These are phyloP conservation scores for Heterobasidion parviporum DNA, from an alignment of 1,284 basidiomycete genomes.

Conservation along the genomic window DNA sequence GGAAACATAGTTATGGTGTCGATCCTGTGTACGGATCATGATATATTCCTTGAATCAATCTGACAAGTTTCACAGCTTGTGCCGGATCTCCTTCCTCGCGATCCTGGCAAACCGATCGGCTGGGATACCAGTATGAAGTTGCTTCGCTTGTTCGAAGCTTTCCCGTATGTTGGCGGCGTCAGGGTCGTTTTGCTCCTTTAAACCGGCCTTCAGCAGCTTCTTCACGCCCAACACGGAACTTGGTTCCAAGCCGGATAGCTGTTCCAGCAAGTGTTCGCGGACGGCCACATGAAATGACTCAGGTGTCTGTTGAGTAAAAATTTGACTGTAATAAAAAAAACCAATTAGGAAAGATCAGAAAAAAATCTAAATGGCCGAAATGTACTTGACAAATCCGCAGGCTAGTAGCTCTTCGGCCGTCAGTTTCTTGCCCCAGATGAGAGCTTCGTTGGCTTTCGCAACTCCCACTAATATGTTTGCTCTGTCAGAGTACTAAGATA, in stretches of 20 bases:
- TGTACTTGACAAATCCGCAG: background rate
- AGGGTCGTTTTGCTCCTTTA: background rate
- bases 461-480: background rate
- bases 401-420: background rate
- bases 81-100: background rate
- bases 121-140: background rate
- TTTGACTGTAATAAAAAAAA: background rate
- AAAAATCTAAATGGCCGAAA: background rate
- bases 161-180: background rate
- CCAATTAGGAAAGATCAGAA: background rate
- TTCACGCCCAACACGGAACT: background rate
- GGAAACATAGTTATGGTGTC: background rate
- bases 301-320: background rate
- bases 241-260: background rate
- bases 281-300: background rate
- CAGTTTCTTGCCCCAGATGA: background rate
- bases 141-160: background rate
- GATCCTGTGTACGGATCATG: background rate
- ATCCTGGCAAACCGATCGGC: background rate
- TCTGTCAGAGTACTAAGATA: background rate
- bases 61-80: background rate
- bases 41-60: background rate
- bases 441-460: background rate
- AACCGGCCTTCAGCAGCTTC: background rate
- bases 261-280: background rate